Percentiles rank a stretch among this genome's conserved stretches.
These are phyloP conservation scores for Coniella vitis DNA, from an alignment of 2,329 filamentous ascomycete genomes.

Conservation along the genomic window DNA sequence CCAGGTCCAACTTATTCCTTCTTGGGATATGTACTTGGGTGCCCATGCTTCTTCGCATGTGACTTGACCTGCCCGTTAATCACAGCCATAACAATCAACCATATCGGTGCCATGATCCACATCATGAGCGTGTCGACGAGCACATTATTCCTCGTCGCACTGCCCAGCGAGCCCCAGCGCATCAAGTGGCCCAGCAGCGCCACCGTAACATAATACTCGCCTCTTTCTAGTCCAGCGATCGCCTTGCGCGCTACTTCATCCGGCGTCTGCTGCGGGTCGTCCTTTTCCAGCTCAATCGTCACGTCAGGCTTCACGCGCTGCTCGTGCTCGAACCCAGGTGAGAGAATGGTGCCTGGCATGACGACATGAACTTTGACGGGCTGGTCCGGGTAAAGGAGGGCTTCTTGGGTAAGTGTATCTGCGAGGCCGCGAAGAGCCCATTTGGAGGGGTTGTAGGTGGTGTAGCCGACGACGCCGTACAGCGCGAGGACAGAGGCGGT, in stretches of 20 bases:
- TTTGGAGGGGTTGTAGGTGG: constrained; percentile 77
- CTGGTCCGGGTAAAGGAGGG: constrained; percentile 72
- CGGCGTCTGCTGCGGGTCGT: constrained; percentile 73
- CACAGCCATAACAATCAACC: constrained; percentile 50
- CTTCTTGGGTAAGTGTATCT: constrained; percentile 77
- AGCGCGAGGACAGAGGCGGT: constrained; percentile 74
- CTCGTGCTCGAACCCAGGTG: constrained; percentile 68
- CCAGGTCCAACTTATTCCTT: constrained; percentile 16
- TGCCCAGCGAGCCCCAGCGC: constrained; percentile 54
- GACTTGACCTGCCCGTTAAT: constrained; percentile 51
- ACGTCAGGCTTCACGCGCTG: constrained; percentile 73
- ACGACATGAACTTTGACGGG: constrained; percentile 72
- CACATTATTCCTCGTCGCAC: constrained; percentile 51
- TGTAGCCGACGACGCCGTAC: constrained; percentile 73
- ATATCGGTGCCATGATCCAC: constrained; percentile 47
- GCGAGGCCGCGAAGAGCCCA: constrained; percentile 75
- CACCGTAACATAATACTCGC: constrained; percentile 73
- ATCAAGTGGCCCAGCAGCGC: constrained; percentile 66
- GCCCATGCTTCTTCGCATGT: constrained; percentile 51
- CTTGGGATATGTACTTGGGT: constrained; percentile 44
- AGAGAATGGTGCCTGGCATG: constrained; percentile 76
- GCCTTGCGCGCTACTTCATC: constrained; percentile 67
- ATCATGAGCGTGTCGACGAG: constrained; percentile 51
- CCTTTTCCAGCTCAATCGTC: constrained; percentile 71
- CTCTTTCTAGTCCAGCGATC: constrained; percentile 69